Conservation (phyloP, 2,329 filamentous ascomycete species). For the Pestalotiopsis sp. region DNA sequence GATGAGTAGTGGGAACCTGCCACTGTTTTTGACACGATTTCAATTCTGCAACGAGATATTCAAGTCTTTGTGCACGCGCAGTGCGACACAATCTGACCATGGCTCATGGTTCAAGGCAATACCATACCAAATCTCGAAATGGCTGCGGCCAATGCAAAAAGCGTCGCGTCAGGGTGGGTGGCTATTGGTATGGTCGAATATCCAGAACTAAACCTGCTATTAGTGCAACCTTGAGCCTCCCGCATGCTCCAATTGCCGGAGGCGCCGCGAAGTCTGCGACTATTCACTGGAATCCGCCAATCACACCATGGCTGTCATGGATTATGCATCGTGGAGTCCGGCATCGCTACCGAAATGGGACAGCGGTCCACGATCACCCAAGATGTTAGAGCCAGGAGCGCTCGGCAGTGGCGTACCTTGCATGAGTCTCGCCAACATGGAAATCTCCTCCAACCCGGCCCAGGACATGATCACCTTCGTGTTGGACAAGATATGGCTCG, state of each 20-base stretch:
- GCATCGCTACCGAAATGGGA: background rate
- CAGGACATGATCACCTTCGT: slow-evolving; percentile 9
- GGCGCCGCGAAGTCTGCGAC: slow-evolving; percentile 24
- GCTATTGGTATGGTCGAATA: background rate
- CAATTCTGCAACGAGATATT: no score
- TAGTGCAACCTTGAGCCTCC: slow-evolving; percentile 26
- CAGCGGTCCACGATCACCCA: background rate
- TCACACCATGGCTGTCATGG: background rate
- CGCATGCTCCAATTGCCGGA: slow-evolving; percentile 22
- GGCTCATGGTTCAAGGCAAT: background rate
- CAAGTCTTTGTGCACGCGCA: no score
- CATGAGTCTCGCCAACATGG: background rate
- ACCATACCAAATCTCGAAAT: slow-evolving; percentile 1
- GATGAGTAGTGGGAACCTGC: no score
- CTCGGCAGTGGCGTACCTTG: background rate
- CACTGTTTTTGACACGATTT: no score
- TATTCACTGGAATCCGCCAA: slow-evolving; percentile 12
- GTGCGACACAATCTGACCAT: background rate
- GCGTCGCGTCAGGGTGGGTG: slow-evolving; percentile 18
- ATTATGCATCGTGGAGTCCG: background rate
- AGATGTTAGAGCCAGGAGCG: background rate
- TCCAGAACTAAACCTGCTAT: background rate
- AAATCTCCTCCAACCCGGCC: background rate
- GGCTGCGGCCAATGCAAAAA: slow-evolving; percentile 21
- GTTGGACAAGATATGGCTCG: slow-evolving; percentile 18